Conservation (phyloP, 441 rosid genomes). For the Erysimum cheiri region DNA sequence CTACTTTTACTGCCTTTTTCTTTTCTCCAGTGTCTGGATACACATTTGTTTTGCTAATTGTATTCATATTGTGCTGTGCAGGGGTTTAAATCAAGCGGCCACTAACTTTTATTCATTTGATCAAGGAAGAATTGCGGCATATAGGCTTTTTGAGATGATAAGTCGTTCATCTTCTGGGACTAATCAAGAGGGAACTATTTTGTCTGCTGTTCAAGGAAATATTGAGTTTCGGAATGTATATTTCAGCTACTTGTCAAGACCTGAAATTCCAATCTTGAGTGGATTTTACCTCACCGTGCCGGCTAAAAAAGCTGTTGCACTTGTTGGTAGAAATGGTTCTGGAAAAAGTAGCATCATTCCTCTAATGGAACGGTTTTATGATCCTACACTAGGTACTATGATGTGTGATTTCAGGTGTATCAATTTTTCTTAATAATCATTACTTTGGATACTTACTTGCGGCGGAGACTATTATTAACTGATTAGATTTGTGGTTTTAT, state of each 20-base stretch:
- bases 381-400: slow-evolving; percentile 91
- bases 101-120: slow-evolving; percentile 98
- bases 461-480: slow-evolving; percentile 24
- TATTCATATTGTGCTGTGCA: slow-evolving; percentile 47
- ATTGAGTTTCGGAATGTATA: slow-evolving; percentile 98
- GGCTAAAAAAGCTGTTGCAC: slow-evolving; percentile 95
- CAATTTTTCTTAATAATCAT: slow-evolving; percentile 13
- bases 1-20: slow-evolving; percentile 32
- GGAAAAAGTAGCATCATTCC: slow-evolving; percentile 99
- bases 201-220: slow-evolving; percentile 79
- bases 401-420: slow-evolving; percentile 26
- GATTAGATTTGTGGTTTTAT: slow-evolving; percentile 34
- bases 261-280: slow-evolving; percentile 96
- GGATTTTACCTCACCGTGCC: slow-evolving; percentile 99
- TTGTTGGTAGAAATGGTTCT: slow-evolving; percentile 99
- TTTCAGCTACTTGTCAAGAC: slow-evolving; percentile 97
- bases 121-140: slow-evolving; percentile 98
- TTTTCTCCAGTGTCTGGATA: slow-evolving; percentile 29
- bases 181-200: slow-evolving; percentile 72
- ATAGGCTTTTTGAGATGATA: slow-evolving; percentile 98
- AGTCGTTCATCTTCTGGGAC: slow-evolving; percentile 81
- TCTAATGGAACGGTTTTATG: slow-evolving; percentile 98
- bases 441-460: slow-evolving; percentile 19
- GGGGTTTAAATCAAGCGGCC: slow-evolving; percentile 99
- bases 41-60: slow-evolving; percentile 21